These are phyloP conservation scores for Omphalotus olearius DNA, from an alignment of 1,284 basidiomycete genomes.

Conservation along the genomic window DNA sequence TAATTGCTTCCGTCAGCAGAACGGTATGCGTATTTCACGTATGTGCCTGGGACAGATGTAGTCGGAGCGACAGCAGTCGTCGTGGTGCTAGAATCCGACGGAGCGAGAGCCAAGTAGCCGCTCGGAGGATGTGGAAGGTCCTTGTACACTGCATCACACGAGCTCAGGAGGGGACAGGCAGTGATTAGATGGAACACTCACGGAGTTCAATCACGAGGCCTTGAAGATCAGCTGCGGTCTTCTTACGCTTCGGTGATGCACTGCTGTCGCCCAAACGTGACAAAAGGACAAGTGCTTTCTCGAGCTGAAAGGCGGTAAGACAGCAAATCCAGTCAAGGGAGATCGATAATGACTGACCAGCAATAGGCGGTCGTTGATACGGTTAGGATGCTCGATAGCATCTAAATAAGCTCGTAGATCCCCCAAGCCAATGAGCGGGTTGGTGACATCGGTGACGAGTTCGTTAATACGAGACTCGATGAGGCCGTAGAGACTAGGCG, in stretches of 20 bases:
- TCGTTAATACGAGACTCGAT: no score
- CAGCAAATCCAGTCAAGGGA: neutral
- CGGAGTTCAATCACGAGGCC: constrained; percentile 43
- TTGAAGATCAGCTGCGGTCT: constrained; percentile 39
- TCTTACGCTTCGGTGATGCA: constrained; percentile 20
- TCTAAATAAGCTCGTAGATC: constrained; percentile 40
- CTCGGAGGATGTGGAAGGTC: constrained; percentile 68
- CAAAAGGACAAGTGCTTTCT: constrained; percentile 52
- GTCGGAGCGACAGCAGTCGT: constrained; percentile 1
- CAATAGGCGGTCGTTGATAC: constrained; percentile 53
- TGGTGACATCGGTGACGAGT: neutral
- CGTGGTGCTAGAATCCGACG: constrained; percentile 5
- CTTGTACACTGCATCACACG: constrained; percentile 43
- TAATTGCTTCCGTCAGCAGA: constrained; percentile 57
- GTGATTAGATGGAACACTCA: constrained; percentile 28
- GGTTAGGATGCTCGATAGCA: constrained; percentile 38
- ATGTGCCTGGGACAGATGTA: constrained; percentile 12
- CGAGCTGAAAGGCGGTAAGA: constrained; percentile 36
- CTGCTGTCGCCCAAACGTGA: constrained; percentile 37
- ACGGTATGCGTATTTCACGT: constrained; percentile 45
- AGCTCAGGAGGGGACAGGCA: constrained; percentile 15
- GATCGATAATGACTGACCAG: constrained; percentile 33
- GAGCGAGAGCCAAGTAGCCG: constrained; percentile 35
- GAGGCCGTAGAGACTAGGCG: no score
- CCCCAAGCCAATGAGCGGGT: neutral